Evolutionary conservation across 345 rosid species (phyloP).

Genomic region (Citrus maxima): DNA sequence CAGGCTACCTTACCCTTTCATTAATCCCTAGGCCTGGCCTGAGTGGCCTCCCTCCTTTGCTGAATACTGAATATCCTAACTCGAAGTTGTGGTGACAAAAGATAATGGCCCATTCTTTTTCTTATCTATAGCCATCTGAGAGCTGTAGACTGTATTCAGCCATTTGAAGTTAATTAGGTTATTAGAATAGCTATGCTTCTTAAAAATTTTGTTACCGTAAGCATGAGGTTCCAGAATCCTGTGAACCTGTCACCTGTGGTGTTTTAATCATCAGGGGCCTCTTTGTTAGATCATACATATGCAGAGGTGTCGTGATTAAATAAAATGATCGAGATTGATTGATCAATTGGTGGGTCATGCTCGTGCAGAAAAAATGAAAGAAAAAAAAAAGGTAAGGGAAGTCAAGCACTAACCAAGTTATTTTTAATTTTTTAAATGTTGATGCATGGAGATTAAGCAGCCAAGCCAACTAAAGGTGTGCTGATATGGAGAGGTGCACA

Average conservation of each 20-base stretch:
- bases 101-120: slow-evolving; percentile 3
- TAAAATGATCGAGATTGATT: not conserved
- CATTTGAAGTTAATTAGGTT: not conserved
- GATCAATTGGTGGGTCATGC: slow-evolving; percentile 23
- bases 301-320: not conserved
- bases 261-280: not conserved
- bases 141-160: not conserved
- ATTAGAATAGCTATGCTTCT: not conserved
- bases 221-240: not conserved
- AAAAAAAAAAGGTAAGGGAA: not conserved
- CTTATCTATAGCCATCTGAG: not conserved
- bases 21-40: slow-evolving; percentile 36
- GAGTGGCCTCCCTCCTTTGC: slow-evolving; percentile 7
- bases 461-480: slow-evolving; percentile 3
- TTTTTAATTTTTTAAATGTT: slow-evolving; percentile 12
- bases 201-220: not conserved
- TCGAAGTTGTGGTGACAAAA: not conserved
- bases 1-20: slow-evolving; percentile 32
- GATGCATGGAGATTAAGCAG: slow-evolving; percentile 14
- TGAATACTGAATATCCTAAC: slow-evolving; percentile 26
- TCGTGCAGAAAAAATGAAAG: too few species aligned
- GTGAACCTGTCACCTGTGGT: too few species aligned
- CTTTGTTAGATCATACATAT: not conserved
- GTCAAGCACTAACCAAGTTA: not conserved
- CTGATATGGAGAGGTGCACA: slow-evolving; percentile 33